Base-by-base conservation (phyloP, 1,284 basidiomycete species). In the Ceratobasidium sp. region DNA sequence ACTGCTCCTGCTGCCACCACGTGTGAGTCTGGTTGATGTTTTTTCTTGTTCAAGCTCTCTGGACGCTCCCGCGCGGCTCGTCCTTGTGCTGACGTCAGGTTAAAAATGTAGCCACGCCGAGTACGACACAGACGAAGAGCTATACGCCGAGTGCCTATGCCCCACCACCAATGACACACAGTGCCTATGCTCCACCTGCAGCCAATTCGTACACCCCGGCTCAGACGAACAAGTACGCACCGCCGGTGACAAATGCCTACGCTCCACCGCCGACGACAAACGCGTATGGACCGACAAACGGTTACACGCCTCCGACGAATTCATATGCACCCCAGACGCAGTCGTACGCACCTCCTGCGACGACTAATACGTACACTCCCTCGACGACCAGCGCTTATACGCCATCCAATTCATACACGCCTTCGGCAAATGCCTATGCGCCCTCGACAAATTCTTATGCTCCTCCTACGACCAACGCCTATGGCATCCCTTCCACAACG, bases 251-350 rank as follows among this genome's bases (percentile, higher is more conserved):
- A 21, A 48, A 69, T 26, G 5, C 72, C 14, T 46, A 41, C 21
- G 21, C 52, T 9, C 39, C 36, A 39, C 36, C 36, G 8, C 8
- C 14, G n/a, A n/a, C n/a, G n/a, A n/a, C n/a, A n/a, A n/a, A n/a
- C n/a, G n/a, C n/a, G n/a, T n/a, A n/a, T n/a, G n/a, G n/a, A n/a
- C n/a, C n/a, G 36, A 39, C 36, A 39, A 39, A 39, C 36, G 58
- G 14, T 48, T 57, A 52, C 57, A 52, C 46, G 62, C 32, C 82
- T 23, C 73, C 78, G 43, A 71, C 78, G 41, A 77, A 76, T 64
- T 74, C 75, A 52, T 75, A 77, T 59, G 48, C 74, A 30, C 62
- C 77, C 52, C 75, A 76, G 60, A 43, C 69, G 23, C 28, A 52
- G 41, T 41, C 62, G 26, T 58, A 62, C 39, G 30, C 64, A 12